A percentile compares a stretch with the other conserved stretches of the same genome.
These are phyloP conservation scores for Cardiospermum halicacabum DNA, from an alignment of 345 rosid species.

Conservation along the genomic window DNA sequence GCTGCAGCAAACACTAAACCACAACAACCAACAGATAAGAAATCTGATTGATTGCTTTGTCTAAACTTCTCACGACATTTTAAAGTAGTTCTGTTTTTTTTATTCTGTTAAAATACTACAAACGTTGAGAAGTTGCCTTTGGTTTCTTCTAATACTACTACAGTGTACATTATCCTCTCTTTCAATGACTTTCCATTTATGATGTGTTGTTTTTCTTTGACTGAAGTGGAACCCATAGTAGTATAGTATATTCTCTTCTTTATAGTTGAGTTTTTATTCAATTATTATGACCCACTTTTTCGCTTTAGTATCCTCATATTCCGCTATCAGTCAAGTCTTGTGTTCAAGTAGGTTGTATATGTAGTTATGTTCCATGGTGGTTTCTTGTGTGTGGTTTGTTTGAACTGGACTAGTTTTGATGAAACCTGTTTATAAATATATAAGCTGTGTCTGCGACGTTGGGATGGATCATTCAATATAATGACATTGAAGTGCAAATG, in stretches of 20 bases:
- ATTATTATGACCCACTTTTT: not conserved
- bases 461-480: too few species aligned
- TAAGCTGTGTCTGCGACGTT: too few species aligned
- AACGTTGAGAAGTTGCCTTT: not conserved
- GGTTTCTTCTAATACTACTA: not conserved
- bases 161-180: not conserved
- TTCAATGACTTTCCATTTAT: not conserved
- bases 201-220: not conserved
- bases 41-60: constrained; percentile 39
- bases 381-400: too few species aligned
- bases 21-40: constrained; percentile 28
- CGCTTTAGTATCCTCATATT: too few species aligned
- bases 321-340: too few species aligned
- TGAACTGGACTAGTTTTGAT: too few species aligned
- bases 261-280: not conserved
- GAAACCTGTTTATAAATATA: too few species aligned
- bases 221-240: not conserved
- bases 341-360: too few species aligned
- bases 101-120: too few species aligned
- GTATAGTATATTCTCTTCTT: not conserved
- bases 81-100: not conserved
- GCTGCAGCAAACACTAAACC: constrained; percentile 28
- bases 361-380: too few species aligned
- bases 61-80: not conserved
- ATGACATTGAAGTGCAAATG: too few species aligned